Base-by-base conservation (phyloP, 2,329 filamentous ascomycete species). In the Verticillium isaacii region DNA sequence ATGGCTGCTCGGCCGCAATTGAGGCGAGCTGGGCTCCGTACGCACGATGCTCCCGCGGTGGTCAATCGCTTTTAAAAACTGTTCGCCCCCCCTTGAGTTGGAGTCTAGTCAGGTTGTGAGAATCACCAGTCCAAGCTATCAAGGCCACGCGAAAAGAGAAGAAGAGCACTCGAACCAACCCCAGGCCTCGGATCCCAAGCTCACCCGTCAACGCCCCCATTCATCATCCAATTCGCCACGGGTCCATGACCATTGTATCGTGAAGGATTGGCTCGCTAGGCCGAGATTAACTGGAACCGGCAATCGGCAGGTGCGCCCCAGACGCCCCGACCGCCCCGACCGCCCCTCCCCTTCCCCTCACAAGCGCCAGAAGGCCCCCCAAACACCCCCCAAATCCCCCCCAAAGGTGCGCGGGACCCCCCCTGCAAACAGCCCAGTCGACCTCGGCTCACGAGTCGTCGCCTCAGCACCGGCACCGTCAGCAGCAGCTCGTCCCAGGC, bases 401-500 rank as follows among this genome's bases (percentile, higher is more conserved):
- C 45, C n/a, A 25, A 23, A 52, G 45, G 45, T 19, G 17, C 39
- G 17, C 8, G n/a, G 17, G 39, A n/a, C 39, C 8, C 19, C 45
- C 45, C 45, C 19, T 50, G 45, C 45, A 50, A 50, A 23, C 45
- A 50, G 45, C 19, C 45, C 45, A 50, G n/a, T 63, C 56, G 61
- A 63, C 61, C 61, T 63, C 61, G 61, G 61, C 61, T 60, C 61
- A 63, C 58, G 41, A 39, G 41, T 59, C 59, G 61, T 61, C 52
- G 34, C 23, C 56, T 54, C 61, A 55, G 56, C 37, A 57, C 52
- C 41, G 50, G 25, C 45, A 58, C 57, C 39, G 50, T 58, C 41
- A 63, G 45, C 45, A 50, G 45, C 45, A 50, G 45, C 45, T 50
- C 29, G 29, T 29, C 8, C 45, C 45, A n/a, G 23, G 59, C 37